Conservation (phyloP, 495 filamentous ascomycete genomes). For the Xylaria telfairii region DNA sequence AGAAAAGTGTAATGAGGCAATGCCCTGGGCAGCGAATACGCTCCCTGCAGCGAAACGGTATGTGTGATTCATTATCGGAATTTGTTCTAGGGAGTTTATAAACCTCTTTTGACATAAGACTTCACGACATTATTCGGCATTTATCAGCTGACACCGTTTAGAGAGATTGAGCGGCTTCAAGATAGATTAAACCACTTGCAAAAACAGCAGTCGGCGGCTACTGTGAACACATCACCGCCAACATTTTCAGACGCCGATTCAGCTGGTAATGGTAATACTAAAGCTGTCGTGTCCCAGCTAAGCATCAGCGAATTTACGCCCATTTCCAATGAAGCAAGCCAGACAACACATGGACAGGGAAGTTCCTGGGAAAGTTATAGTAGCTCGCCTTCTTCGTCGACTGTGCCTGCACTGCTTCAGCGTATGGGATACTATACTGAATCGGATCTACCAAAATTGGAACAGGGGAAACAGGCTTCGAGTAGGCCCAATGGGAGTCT, state of each 20-base stretch:
- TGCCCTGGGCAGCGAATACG: conserved; percentile 3
- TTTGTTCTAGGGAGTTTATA: neutral
- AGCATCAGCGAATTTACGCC: neutral
- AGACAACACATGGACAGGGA: neutral
- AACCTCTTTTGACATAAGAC: neutral
- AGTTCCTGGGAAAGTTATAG: conserved; percentile 3
- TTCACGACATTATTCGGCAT: neutral
- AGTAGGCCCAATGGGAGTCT: neutral
- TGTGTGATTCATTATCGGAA: neutral
- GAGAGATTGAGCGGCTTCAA: neutral
- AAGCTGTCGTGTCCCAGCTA: neutral
- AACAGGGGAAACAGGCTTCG: neutral
- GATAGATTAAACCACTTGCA: neutral
- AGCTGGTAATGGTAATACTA: neutral
- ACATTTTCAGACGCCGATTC: neutral
- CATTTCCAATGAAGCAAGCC: neutral
- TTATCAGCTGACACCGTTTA: neutral
- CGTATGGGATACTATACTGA: conserved; percentile 4
- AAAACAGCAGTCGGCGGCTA: neutral
- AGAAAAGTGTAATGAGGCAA: conserved; percentile 3
- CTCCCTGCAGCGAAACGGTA: neutral
- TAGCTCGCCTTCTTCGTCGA: conserved; percentile 5
- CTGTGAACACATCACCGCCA: neutral
- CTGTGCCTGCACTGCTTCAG: neutral
- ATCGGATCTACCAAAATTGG: neutral